Evolutionary conservation across 2,329 filamentous ascomycete species (phyloP), one percentile per base, ranked within the genome.

Genomic region (Leptodontidium sp.): DNA sequence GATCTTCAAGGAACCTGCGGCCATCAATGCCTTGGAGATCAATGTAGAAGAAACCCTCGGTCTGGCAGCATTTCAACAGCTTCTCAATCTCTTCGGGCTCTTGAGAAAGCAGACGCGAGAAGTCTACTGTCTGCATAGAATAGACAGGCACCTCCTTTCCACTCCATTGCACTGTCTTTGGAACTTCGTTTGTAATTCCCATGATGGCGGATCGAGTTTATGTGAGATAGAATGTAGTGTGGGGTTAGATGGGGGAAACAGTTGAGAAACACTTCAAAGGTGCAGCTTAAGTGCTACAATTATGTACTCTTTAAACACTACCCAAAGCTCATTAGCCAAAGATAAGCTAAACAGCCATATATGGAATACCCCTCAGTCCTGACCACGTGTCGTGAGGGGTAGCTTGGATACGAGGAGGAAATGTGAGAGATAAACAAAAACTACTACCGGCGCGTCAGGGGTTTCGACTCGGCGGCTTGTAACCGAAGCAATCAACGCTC

Each of bases 41-140:
- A 50, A 88, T 81, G 75, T 87, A 86, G 78, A 87, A 88, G 80
- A 83, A 88, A 1, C 86, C 86, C 43, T 85, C 82, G 24, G 82
- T 79, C 68, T 84, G 79, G 76, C 86, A 87, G 71, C 80, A 81
- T 45, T 81, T 78, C 65, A 86, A 76, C 8, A 87, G 79, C 73
- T 82, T 85, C 69, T 87, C 83, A 9, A 87, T 77, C 77, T 88
- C 86, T 24, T 77, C 79, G 8, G 85, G 84, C 69, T 88, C 84
- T 71, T 87, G 83, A 0, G 85, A 87, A 45, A 87, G 83, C 64
- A 88, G 78, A 58, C 79, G 80, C 21, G 80, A 81, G 74, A 84
- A 87, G 80, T 85, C 79, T 73, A 88, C 81, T 35, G 84, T 86
- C 75, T 84, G 79, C 83, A 85, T 84, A 68, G 80, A 75, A 77